A percentile compares a stretch with the other conserved stretches of the same genome.
Evolutionary conservation across 257 asterid genomes (phyloP).

Genomic region (Eucommia ulmoides): DNA sequence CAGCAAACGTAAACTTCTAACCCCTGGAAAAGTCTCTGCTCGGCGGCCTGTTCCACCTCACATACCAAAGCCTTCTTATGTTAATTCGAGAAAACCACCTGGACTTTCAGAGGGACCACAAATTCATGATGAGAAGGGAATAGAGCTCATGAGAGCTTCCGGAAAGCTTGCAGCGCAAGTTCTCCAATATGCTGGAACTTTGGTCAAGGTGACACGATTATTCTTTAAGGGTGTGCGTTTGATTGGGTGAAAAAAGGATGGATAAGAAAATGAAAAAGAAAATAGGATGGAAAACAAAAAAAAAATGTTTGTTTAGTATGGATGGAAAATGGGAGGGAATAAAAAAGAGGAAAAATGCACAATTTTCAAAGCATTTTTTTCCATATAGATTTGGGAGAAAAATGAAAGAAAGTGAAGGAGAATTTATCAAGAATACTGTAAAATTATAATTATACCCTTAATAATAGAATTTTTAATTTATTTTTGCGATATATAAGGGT

Average conservation of each 20-base stretch:
- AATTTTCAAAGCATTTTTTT: no score
- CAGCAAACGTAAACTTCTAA: constrained; percentile 43
- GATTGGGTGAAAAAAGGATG: no score
- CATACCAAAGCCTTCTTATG: constrained; percentile 75
- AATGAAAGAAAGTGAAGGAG: no score
- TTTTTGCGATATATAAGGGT: background rate
- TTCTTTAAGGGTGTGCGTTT: no score
- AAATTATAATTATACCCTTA: background rate
- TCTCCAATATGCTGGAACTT: constrained; percentile 89
- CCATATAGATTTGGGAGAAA: no score
- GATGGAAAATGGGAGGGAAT: no score
- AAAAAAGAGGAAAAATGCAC: no score
- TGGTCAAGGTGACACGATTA: constrained; percentile 62
- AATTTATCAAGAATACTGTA: no score
- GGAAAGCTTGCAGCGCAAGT: constrained; percentile 95
- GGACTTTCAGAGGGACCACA: constrained; percentile 59
- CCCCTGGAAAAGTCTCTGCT: constrained; percentile 83
- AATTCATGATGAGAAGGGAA: constrained; percentile 78
- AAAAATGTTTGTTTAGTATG: no score
- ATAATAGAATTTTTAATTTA: no score
- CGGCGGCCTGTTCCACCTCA: constrained; percentile 66
- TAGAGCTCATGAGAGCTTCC: constrained; percentile 88
- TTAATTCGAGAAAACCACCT: constrained; percentile 62
- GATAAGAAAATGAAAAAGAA: no score
- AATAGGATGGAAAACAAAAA: no score